phyloP scores from a whole-genome alignment of 345 rosid genomes.

The Populus simonii region DNA sequence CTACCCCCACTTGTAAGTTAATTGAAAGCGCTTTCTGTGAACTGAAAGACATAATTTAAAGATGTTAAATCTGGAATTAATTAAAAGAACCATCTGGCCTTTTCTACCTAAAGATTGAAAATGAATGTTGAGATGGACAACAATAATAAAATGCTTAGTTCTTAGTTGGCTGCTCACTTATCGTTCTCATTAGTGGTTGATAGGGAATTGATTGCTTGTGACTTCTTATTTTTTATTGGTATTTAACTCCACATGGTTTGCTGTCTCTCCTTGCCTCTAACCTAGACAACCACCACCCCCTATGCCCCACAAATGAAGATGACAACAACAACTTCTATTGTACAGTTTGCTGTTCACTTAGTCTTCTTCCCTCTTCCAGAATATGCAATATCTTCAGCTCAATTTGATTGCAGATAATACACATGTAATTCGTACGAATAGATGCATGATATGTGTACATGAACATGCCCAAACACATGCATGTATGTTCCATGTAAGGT shows the following conservation, averaged over 20 bases:
- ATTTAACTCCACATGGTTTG: not conserved
- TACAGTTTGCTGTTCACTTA: not conserved
- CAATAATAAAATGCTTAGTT: not conserved
- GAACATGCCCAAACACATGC: not conserved
- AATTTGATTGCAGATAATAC: not conserved
- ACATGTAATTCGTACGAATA: not conserved
- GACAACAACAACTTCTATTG: not conserved
- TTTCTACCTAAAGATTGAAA: not conserved
- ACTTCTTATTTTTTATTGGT: not conserved
- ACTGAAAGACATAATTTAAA: not conserved
- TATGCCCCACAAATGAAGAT: too few species aligned
- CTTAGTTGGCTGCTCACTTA: not conserved
- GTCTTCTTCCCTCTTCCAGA: not conserved
- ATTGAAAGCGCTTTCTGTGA: not conserved
- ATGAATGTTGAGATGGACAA: not conserved
- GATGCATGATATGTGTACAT: not conserved
- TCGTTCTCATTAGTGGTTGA: not conserved
- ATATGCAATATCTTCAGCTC: not conserved
- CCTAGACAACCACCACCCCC: not conserved
- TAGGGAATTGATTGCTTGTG: not conserved
- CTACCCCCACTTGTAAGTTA: constrained; percentile 27
- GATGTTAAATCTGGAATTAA: not conserved
- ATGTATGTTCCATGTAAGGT: not conserved
- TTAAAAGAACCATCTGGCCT: not conserved
- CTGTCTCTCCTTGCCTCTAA: not conserved